phyloP scores from a whole-genome alignment of 805 yeast genomes.

The Saccharomycopsis olivae region DNA sequence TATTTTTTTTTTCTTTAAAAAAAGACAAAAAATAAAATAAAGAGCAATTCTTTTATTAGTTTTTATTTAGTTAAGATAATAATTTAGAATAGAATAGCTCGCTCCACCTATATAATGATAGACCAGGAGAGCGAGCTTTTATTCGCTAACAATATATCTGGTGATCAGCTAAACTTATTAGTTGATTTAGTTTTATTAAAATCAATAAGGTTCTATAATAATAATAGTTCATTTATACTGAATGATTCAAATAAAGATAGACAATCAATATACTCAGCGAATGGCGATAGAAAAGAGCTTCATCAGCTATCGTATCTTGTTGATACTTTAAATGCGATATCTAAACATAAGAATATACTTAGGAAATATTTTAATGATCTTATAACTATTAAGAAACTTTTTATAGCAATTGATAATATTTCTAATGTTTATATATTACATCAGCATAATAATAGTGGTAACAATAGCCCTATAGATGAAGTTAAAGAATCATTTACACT shows the following conservation, averaged over 20 bases:
- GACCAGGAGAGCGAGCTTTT: conserved; percentile 3
- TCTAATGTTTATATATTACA: background rate
- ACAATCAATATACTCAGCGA: too few species aligned
- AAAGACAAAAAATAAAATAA: too few species aligned
- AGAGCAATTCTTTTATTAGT: too few species aligned
- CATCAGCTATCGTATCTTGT: background rate
- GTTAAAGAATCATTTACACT: background rate
- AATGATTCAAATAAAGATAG: background rate
- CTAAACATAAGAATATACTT: background rate
- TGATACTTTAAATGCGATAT: background rate
- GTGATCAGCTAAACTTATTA: background rate
- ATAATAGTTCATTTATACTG: background rate
- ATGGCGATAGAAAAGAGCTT: background rate
- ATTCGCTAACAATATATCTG: conserved; percentile 1
- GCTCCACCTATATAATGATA: too few species aligned
- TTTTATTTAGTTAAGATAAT: too few species aligned
- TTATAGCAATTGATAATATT: conserved; percentile 1
- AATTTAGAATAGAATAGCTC: too few species aligned
- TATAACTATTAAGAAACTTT: background rate
- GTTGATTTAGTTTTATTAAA: background rate
- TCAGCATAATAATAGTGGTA: too few species aligned
- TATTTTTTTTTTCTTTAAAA: too few species aligned
- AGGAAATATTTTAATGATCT: background rate
- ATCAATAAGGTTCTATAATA: background rate
- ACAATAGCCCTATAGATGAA: too few species aligned